Base-by-base conservation (phyloP, 2,329 filamentous ascomycete species). In the Colletotrichum sidae region DNA sequence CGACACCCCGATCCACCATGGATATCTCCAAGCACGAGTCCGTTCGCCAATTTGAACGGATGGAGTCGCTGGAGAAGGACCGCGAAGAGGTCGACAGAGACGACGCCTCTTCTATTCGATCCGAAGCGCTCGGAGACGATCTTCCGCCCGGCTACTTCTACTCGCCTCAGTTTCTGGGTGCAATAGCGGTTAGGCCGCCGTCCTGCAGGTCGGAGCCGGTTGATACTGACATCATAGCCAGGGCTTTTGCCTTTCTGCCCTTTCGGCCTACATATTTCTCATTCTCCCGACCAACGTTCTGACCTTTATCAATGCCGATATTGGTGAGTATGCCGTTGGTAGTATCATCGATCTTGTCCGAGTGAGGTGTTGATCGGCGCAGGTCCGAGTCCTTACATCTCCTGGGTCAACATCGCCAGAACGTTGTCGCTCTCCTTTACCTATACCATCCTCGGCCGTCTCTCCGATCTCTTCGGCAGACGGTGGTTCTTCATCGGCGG, bases 401-500 rank as follows among this genome's bases (percentile, higher is more conserved):
- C 65, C 2, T 67, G 64, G 64, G 64, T 67, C 47, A 77, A 76
- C 59, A 76, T 79, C 52, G 74, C 75, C 8, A 70, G 75, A 35
- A 79, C 77, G 3, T 69, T 78, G 12, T 69, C 76, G 6, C 65
- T 77, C 10, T 77, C 77, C 2, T 67, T 67, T 17, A 67, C 60
- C 9, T 67, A 67, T 25, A 67, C 64, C 39, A 69, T 78, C 51
- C 72, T 79, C 51, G 78, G 78, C 6, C 77, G 78, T 42, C 71
- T 80, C 8, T 78, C 75, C 1, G 77, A 80, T 70, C 72, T 79
- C 6, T 78, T 80, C 52, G 78, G 78, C 12, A 74, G 77, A 42
- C 72, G 78, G 25, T 79, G 76, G 74, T 78, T 79, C 68, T 78
- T 79, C 63, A 78, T 79, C 17, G 76, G 76, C 12, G 77, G 77